Base-by-base conservation (phyloP, 805 yeast genomes). In the Blastobotrys muscicola region DNA sequence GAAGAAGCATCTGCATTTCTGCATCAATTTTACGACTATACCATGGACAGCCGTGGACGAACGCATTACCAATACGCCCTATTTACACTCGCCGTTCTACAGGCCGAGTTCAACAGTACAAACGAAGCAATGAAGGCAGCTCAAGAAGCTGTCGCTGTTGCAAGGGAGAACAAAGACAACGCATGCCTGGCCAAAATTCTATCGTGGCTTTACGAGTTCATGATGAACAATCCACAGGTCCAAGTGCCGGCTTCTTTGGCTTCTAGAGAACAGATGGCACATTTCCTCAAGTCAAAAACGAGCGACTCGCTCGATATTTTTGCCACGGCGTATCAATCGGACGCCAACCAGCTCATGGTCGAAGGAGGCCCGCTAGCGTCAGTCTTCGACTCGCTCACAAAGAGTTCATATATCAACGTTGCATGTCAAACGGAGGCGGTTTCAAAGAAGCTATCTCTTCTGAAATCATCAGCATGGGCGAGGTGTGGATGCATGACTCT, bases 81-180 rank as follows among this genome's bases (percentile, higher is more conserved):
- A 29, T 67, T 85, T 13, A 78, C 83, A 2, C 64, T 82, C 39
- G 94, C 92, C 0, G 69, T 83, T 0, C 62, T 84, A 34, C 86
- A 85, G 50, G 79, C 81, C 15, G 74, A 73, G 41, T 83, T 82
- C 57, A 78, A 79, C 26, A 77, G 79, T 44, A 73, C 74, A 49
- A 71, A 70, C 9, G 81, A 81, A 46, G 94, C 95, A 0, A 58
- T 85, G 10, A 71, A 80, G 50, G 81, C 94, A 1, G 82, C 86
- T 7, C 85, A 82, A 49, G 96, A 87, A 58, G 92, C 96, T 0
- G 82, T 86, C 2, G 70, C 82, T 5, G 86, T 87, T 2, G 96
- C 96, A 0, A 67, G 96, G 51, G 95, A 87, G 54, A 80, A 82
- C 52, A 79, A 79, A 48, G 95, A 89, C 59, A 70, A 75, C 44